Conservation (phyloP, 1,284 basidiomycete species). For the Ustilago shanxiensis region DNA sequence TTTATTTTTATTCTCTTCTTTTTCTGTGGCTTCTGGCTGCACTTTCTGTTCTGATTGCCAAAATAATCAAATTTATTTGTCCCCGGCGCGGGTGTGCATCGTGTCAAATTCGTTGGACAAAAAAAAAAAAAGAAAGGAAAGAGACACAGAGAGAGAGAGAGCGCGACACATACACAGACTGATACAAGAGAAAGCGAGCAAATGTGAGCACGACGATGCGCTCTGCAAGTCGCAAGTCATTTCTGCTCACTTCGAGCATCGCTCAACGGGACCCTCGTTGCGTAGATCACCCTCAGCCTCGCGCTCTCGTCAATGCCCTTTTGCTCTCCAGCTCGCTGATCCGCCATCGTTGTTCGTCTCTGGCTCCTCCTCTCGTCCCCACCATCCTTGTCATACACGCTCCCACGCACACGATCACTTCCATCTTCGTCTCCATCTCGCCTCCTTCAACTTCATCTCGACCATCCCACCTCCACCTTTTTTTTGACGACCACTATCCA, state of each 20-base stretch:
- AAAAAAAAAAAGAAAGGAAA: too few species aligned
- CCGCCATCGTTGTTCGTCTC: slow-evolving; percentile 14
- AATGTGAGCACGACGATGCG: too few species aligned
- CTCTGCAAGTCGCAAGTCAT: slow-evolving; percentile 11
- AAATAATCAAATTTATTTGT: slow-evolving; percentile 3
- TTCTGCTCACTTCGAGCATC: slow-evolving; percentile 4
- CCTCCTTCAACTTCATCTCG: neutral
- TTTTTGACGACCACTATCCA: slow-evolving; percentile 6
- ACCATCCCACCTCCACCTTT: neutral
- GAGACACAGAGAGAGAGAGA: neutral
- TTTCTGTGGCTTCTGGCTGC: neutral
- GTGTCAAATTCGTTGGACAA: slow-evolving; percentile 2
- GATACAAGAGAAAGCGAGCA: too few species aligned
- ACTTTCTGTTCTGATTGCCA: neutral
- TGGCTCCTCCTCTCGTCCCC: slow-evolving; percentile 5
- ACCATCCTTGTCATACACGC: slow-evolving; percentile 11
- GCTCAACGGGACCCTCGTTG: slow-evolving; percentile 25
- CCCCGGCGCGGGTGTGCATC: slow-evolving; percentile 19
- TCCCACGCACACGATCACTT: neutral
- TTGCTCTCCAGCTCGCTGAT: slow-evolving; percentile 3
- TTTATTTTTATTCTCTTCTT: slow-evolving; percentile 2
- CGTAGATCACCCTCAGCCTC: slow-evolving; percentile 21
- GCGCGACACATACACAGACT: too few species aligned
- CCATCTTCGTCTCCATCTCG: neutral
- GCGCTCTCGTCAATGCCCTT: too few species aligned